Evolutionary conservation across 345 rosid genomes (phyloP).

Genomic region (Gossypium longicalyx): DNA sequence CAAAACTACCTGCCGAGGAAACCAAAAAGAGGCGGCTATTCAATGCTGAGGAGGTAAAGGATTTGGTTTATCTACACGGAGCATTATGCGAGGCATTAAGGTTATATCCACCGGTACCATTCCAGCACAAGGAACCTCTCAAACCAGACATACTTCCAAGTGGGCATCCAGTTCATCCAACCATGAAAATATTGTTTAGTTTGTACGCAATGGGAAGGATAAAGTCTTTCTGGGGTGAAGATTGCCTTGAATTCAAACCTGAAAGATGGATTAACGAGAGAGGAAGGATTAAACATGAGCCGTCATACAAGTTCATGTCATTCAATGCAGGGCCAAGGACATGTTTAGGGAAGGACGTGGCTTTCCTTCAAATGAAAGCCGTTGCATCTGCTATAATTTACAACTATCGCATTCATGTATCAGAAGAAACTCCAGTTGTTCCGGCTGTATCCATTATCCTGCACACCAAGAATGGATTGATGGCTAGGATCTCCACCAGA

Average conservation of each 20-base stretch:
- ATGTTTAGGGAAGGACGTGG: slow-evolving; percentile 56
- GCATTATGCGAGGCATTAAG: slow-evolving; percentile 39
- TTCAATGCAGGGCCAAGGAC: slow-evolving; percentile 67
- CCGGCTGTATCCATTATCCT: slow-evolving; percentile 35
- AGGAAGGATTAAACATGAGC: slow-evolving; percentile 25
- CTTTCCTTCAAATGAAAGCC: slow-evolving; percentile 47
- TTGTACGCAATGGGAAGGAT: slow-evolving; percentile 36
- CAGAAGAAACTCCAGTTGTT: slow-evolving; percentile 31
- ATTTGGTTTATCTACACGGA: slow-evolving; percentile 40
- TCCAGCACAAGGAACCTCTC: slow-evolving; percentile 28
- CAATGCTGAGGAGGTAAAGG: slow-evolving; percentile 1
- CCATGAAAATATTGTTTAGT: slow-evolving; percentile 22
- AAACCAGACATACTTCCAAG: slow-evolving; percentile 42
- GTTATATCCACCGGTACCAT: slow-evolving; percentile 37
- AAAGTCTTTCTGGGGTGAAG: slow-evolving; percentile 38
- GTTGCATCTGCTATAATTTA: neutral
- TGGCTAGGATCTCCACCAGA: neutral
- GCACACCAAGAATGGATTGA: slow-evolving; percentile 44
- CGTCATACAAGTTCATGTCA: slow-evolving; percentile 50
- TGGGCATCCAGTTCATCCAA: slow-evolving; percentile 30
- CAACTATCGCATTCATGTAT: slow-evolving; percentile 33
- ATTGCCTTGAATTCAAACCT: slow-evolving; percentile 22
- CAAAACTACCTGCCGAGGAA: neutral
- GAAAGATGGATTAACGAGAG: slow-evolving; percentile 14
- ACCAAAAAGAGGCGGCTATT: neutral